These are phyloP conservation scores for Brassica cretica DNA, from an alignment of 345 rosid genomes.

Conservation along the genomic window DNA sequence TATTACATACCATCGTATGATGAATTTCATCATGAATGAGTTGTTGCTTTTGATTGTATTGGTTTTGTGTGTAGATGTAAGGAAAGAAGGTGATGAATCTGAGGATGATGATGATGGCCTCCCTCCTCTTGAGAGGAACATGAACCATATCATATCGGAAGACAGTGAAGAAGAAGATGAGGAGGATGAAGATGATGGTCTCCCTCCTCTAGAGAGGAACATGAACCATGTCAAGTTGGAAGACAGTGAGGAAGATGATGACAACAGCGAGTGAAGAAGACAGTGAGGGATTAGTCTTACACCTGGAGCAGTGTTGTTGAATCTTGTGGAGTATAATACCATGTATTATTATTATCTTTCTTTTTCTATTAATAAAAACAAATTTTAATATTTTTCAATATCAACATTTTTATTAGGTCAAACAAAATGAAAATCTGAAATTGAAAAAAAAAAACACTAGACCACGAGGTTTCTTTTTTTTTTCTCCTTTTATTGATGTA, in stretches of 20 bases:
- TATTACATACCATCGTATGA: neutral
- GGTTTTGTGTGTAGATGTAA: conserved; percentile 17
- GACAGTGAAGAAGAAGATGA: conserved; percentile 59
- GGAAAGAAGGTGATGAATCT: conserved; percentile 42
- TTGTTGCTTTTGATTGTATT: neutral
- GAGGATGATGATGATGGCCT: conserved; percentile 65
- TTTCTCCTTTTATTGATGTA: neutral
- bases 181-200: conserved; percentile 53
- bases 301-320: neutral
- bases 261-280: conserved; percentile 47
- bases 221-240: conserved; percentile 63
- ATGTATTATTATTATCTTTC: conserved; percentile 14
- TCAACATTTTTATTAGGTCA: conserved; percentile 18
- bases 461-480: neutral
- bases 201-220: conserved; percentile 89
- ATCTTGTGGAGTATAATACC: conserved; percentile 10
- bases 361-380: conserved; percentile 5
- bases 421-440: conserved; percentile 26
- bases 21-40: neutral
- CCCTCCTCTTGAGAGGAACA: conserved; percentile 87
- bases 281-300: conserved; percentile 43
- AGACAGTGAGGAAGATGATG: conserved; percentile 62
- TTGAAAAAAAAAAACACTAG: neutral
- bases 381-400: neutral
- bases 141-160: conserved; percentile 61